phyloP scores from a whole-genome alignment of 2,329 filamentous ascomycete genomes.

The Apiospora marii region DNA sequence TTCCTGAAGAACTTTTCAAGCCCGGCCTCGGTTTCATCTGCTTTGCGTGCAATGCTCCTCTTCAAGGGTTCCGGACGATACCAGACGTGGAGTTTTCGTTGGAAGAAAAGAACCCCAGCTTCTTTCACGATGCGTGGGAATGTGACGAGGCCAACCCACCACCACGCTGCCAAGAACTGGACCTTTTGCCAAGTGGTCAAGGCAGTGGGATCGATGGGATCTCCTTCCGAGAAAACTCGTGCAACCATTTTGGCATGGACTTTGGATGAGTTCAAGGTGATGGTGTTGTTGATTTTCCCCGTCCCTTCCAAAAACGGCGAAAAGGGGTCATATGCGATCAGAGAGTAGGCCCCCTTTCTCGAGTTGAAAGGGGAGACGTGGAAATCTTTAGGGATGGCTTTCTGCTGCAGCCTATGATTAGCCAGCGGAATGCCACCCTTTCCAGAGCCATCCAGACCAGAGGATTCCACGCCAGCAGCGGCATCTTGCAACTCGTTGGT shows the following conservation, averaged over 20 bases:
- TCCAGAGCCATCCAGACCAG: neutral
- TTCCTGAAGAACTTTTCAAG: conserved; percentile 56
- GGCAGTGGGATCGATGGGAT: conserved; percentile 56
- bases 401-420: conserved; percentile 48
- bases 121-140: conserved; percentile 71
- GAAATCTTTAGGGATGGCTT: conserved; percentile 73
- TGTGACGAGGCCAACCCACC: conserved; percentile 72
- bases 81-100: conserved; percentile 67
- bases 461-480: neutral
- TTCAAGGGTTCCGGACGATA: conserved; percentile 68
- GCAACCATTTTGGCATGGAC: conserved; percentile 67
- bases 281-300: conserved; percentile 62
- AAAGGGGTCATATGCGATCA: conserved; percentile 59
- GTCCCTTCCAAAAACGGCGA: conserved; percentile 46
- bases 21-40: conserved; percentile 56
- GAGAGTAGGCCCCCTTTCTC: conserved; percentile 61
- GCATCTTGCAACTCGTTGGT: conserved; percentile 6
- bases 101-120: conserved; percentile 64
- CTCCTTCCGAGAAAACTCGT: conserved; percentile 61
- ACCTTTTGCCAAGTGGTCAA: conserved; percentile 53
- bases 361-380: conserved; percentile 81
- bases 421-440: neutral
- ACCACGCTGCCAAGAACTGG: conserved; percentile 64
- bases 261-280: conserved; percentile 68
- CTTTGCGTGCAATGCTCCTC: conserved; percentile 61